These are phyloP conservation scores for Globisporangium mamillatum DNA, from an alignment of 352 stramenopile genomes.

Conservation along the genomic window DNA sequence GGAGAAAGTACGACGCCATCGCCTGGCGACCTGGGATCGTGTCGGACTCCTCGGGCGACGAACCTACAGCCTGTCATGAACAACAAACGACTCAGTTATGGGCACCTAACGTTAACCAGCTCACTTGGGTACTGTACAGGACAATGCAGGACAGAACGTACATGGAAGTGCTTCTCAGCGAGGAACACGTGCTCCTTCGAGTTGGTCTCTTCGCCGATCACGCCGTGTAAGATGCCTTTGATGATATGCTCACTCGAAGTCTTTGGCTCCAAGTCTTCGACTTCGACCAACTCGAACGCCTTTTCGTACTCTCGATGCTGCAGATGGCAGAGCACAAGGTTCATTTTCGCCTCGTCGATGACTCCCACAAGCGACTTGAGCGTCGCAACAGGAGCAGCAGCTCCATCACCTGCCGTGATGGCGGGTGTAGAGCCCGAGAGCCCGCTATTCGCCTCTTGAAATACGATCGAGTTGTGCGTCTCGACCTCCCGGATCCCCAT, in stretches of 20 bases:
- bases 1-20: constrained; percentile 69
- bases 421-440: not conserved
- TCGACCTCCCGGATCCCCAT: constrained; percentile 34
- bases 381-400: constrained; percentile 14
- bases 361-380: constrained; percentile 35
- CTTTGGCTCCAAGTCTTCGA: constrained; percentile 52
- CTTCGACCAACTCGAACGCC: constrained; percentile 37
- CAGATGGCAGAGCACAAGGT: constrained; percentile 53
- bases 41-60: constrained; percentile 42
- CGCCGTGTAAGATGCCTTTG: constrained; percentile 59
- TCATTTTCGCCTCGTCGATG: constrained; percentile 51
- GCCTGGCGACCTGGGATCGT: constrained; percentile 68
- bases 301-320: constrained; percentile 43
- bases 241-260: constrained; percentile 42
- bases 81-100: too few species aligned
- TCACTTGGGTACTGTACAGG: too few species aligned
- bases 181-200: constrained; percentile 74
- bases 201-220: constrained; percentile 53
- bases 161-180: constrained; percentile 66
- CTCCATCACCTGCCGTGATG: not conserved
- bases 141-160: constrained; percentile 14
- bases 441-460: constrained; percentile 24
- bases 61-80: constrained; percentile 29
- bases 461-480: constrained; percentile 54
- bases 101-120: too few species aligned